Percentiles rank a stretch among this genome's conserved stretches.
Evolutionary conservation across 2,329 filamentous ascomycete species (phyloP).

Genomic region (Xylariaceae sp.): DNA sequence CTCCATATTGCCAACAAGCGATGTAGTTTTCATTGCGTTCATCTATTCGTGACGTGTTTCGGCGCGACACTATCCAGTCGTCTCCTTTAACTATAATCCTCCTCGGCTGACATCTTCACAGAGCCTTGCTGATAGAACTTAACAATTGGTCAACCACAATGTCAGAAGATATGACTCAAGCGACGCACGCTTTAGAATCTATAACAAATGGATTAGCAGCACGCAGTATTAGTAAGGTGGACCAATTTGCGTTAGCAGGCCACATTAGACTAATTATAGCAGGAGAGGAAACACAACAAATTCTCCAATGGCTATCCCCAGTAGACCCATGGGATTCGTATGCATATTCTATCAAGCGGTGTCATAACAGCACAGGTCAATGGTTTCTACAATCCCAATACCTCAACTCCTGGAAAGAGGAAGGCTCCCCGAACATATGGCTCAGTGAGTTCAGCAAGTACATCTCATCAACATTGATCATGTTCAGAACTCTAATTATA

Average conservation of each 20-base stretch:
- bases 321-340: slow-evolving; percentile 6
- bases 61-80: no score
- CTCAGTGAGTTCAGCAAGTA: slow-evolving; percentile 8
- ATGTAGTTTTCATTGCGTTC: no score
- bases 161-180: slow-evolving; percentile 1
- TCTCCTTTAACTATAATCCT: no score
- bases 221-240: background rate
- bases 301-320: slow-evolving; percentile 9
- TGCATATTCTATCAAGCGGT: slow-evolving; percentile 3
- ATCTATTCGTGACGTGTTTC: no score
- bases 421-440: slow-evolving; percentile 1
- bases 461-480: no score
- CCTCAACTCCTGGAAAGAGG: slow-evolving; percentile 5
- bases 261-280: background rate
- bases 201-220: background rate
- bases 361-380: slow-evolving; percentile 3
- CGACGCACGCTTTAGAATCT: background rate
- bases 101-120: no score
- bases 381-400: slow-evolving; percentile 6
- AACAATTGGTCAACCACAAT: slow-evolving; percentile 2
- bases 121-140: slow-evolving; percentile 7
- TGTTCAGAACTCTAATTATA: no score
- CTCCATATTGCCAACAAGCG: no score
- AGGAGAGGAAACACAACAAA: slow-evolving; percentile 1
- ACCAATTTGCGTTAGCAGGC: background rate